Percentiles rank a stretch among this genome's conserved stretches.
Conservation (phyloP, 805 yeast genomes). For the Ogataea wickerhamii region DNA sequence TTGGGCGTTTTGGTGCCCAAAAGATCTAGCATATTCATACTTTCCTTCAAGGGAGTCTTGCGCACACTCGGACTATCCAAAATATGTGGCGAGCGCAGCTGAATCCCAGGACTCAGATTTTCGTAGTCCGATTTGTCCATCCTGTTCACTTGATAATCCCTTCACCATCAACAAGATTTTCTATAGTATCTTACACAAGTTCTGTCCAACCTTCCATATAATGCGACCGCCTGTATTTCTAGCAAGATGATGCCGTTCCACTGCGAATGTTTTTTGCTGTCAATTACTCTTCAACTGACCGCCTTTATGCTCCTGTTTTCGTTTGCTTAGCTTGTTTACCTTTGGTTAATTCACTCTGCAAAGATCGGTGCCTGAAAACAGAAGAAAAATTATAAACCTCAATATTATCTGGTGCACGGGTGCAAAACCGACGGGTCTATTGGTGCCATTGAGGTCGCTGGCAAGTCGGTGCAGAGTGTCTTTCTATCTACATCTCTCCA, state of each 20-base stretch:
- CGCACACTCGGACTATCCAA: conserved; percentile 1
- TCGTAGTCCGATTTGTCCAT: conserved; percentile 24
- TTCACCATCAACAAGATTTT: not conserved
- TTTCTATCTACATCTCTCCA: too few relatives aligned
- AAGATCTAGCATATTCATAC: conserved; percentile 14
- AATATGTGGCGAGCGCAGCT: conserved; percentile 7
- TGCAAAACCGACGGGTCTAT: too few relatives aligned
- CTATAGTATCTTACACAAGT: not conserved
- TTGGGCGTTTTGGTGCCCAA: not conserved
- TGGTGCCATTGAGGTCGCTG: too few relatives aligned
- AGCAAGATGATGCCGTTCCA: too few relatives aligned
- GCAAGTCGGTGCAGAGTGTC: too few relatives aligned
- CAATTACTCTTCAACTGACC: too few relatives aligned
- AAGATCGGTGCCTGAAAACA: conserved; percentile 5
- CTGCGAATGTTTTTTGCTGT: too few relatives aligned
- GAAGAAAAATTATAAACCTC: too few relatives aligned
- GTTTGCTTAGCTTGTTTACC: not conserved
- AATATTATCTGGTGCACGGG: too few relatives aligned
- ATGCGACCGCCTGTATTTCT: not conserved
- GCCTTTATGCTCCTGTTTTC: not conserved
- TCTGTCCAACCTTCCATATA: conserved; percentile 15
- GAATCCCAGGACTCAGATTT: conserved; percentile 14
- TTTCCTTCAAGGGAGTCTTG: conserved; percentile 18
- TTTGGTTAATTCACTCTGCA: conserved; percentile 5
- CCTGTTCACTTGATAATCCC: not conserved